phyloP scores from a whole-genome alignment of 2,329 filamentous ascomycete genomes.

The Trichoderma endophyticum region DNA sequence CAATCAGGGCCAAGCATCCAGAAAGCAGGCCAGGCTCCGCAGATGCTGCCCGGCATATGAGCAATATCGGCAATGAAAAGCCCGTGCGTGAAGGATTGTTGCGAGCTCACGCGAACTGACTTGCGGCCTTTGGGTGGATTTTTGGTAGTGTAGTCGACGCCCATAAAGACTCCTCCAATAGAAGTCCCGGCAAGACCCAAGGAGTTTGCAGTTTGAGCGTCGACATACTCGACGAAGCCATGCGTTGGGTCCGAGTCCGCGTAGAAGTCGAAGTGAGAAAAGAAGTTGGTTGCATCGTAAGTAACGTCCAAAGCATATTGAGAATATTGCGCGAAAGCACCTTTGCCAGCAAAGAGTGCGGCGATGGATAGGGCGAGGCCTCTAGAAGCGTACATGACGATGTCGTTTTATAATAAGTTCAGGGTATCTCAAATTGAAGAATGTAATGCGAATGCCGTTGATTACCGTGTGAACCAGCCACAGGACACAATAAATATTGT shows the following conservation, averaged over 20 bases:
- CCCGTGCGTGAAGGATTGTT: constrained; percentile 62
- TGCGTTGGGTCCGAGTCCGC: constrained; percentile 63
- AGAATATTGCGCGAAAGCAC: constrained; percentile 24
- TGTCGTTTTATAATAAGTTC: neutral
- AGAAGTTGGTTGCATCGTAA: constrained; percentile 55
- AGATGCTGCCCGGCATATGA: constrained; percentile 71
- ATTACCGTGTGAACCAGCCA: constrained; percentile 23
- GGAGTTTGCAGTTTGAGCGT: constrained; percentile 54
- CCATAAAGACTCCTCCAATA: constrained; percentile 60
- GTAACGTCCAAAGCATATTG: constrained; percentile 39
- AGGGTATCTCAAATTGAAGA: constrained; percentile 10
- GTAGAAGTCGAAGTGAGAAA: constrained; percentile 56
- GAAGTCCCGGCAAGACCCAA: constrained; percentile 56
- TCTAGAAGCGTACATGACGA: constrained; percentile 24
- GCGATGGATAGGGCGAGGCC: constrained; percentile 26
- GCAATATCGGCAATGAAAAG: constrained; percentile 70
- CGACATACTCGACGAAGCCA: constrained; percentile 70
- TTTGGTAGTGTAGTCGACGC: constrained; percentile 61
- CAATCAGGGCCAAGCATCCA: constrained; percentile 67
- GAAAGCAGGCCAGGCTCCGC: constrained; percentile 75
- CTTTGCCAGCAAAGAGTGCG: constrained; percentile 29
- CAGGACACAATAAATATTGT: neutral
- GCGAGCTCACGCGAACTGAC: constrained; percentile 68
- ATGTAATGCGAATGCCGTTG: neutral
- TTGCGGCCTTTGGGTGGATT: constrained; percentile 58